Evolutionary conservation across 257 asterid species (phyloP).

Genomic region (Solanum bulbocastanum): DNA sequence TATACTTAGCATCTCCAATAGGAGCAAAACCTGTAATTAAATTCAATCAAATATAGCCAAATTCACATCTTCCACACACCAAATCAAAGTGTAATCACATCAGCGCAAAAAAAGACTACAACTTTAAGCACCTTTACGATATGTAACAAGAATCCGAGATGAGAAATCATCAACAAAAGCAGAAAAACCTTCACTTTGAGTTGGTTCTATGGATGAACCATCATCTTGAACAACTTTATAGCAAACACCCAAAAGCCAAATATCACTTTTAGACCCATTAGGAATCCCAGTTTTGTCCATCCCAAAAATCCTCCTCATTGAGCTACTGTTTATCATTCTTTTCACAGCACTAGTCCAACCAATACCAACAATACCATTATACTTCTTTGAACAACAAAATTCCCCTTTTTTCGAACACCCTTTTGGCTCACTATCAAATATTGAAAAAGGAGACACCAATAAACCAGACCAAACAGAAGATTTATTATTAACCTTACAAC

Average conservation of each 20-base stretch:
- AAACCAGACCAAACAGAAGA: slow-evolving; percentile 24
- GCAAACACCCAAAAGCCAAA: slow-evolving; percentile 89
- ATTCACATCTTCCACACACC: background rate
- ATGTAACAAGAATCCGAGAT: slow-evolving; percentile 70
- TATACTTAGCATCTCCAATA: slow-evolving; percentile 70
- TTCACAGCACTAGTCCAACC: slow-evolving; percentile 59
- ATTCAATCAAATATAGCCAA: background rate
- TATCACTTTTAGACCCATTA: slow-evolving; percentile 48
- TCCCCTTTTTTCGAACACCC: slow-evolving; percentile 2
- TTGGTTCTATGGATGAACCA: slow-evolving; percentile 49
- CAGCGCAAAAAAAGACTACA: background rate
- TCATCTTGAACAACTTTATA: slow-evolving; percentile 59
- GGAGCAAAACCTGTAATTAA: slow-evolving; percentile 54
- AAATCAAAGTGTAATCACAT: background rate
- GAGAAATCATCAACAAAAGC: slow-evolving; percentile 92
- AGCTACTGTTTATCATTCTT: slow-evolving; percentile 64
- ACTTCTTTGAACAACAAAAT: slow-evolving; percentile 9
- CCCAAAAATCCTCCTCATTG: slow-evolving; percentile 80
- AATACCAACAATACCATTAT: slow-evolving; percentile 20
- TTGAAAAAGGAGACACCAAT: slow-evolving; percentile 26
- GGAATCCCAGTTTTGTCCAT: slow-evolving; percentile 36
- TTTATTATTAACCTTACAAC: slow-evolving; percentile 2
- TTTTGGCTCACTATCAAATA: slow-evolving; percentile 16
- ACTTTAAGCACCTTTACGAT: slow-evolving; percentile 60
- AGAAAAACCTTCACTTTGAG: slow-evolving; percentile 79